A percentile compares a stretch with the other conserved stretches of the same genome.
phyloP scores from a whole-genome alignment of 805 yeast species.

The Starmerella potacharoeniae region DNA sequence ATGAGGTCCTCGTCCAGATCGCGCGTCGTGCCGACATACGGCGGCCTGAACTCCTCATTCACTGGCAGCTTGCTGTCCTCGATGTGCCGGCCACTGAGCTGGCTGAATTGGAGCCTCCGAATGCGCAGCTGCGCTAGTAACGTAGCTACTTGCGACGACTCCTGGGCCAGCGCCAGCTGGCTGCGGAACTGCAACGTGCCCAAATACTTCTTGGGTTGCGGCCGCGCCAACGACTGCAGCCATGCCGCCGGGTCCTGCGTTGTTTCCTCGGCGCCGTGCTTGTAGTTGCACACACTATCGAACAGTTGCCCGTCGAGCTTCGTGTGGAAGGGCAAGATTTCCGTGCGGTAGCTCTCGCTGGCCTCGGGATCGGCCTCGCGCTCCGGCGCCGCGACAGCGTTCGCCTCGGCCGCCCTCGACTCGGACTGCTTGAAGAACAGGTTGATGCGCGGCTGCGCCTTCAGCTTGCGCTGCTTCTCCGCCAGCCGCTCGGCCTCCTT shows the following conservation, averaged over 20 bases:
- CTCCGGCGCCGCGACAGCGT: not conserved
- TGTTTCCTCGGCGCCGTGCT: not conserved
- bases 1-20: constrained; percentile 25
- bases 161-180: constrained; percentile 21
- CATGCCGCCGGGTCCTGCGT: constrained; percentile 11
- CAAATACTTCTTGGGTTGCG: not conserved
- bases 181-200: constrained; percentile 13
- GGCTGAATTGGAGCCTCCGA: constrained; percentile 28
- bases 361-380: not conserved
- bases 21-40: constrained; percentile 42
- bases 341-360: constrained; percentile 22
- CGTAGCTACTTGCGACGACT: constrained; percentile 12
- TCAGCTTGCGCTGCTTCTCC: constrained; percentile 19
- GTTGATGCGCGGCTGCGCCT: constrained; percentile 21
- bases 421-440: constrained; percentile 19
- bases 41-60: constrained; percentile 43
- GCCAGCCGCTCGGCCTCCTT: constrained; percentile 21
- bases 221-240: constrained; percentile 2
- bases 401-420: not conserved
- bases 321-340: constrained; percentile 28
- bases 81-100: constrained; percentile 10
- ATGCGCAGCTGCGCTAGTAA: constrained; percentile 19
- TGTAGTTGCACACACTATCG: constrained; percentile 12
- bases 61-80: constrained; percentile 10
- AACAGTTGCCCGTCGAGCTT: constrained; percentile 22